Conservation (phyloP, 1,139 yeast genomes). For the Debaryomyces subglobosus region DNA sequence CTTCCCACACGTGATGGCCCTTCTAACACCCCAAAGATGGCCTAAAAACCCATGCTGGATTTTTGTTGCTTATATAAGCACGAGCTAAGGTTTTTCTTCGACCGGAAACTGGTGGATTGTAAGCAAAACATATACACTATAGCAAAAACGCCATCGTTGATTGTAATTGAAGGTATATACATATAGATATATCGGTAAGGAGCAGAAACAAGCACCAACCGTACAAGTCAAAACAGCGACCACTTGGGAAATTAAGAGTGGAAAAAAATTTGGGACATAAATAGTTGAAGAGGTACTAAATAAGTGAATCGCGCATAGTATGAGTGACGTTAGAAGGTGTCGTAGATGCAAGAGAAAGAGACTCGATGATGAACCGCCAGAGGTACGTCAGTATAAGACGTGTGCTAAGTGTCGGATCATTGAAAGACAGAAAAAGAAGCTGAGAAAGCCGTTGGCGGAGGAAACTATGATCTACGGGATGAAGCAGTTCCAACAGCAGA, state of each 20-base stretch:
- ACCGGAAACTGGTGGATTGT: constrained; percentile 1
- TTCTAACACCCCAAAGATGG: neutral
- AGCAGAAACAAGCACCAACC: neutral
- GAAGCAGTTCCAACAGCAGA: constrained; percentile 51
- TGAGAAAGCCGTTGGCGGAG: constrained; percentile 50
- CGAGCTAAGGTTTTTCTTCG: constrained; percentile 1
- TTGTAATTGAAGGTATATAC: constrained; percentile 1
- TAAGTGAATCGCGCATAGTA: constrained; percentile 10
- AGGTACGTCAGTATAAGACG: constrained; percentile 59
- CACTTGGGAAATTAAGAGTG: neutral
- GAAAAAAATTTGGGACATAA: constrained; percentile 2
- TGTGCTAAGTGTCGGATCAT: constrained; percentile 64
- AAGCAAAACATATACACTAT: neutral
- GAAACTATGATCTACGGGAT: constrained; percentile 53
- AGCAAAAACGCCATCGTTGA: neutral
- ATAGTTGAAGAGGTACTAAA: neutral
- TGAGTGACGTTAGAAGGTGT: constrained; percentile 45
- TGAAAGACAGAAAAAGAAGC: constrained; percentile 52
- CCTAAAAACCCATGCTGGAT: neutral
- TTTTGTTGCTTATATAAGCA: constrained; percentile 1
- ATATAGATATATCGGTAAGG: neutral
- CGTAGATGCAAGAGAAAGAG: constrained; percentile 64
- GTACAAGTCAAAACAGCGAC: neutral
- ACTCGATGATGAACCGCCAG: constrained; percentile 61
- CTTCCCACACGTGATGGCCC: neutral